These are phyloP conservation scores for Ochetophila trinervis DNA, from an alignment of 306 rosid genomes.

Conservation along the genomic window DNA sequence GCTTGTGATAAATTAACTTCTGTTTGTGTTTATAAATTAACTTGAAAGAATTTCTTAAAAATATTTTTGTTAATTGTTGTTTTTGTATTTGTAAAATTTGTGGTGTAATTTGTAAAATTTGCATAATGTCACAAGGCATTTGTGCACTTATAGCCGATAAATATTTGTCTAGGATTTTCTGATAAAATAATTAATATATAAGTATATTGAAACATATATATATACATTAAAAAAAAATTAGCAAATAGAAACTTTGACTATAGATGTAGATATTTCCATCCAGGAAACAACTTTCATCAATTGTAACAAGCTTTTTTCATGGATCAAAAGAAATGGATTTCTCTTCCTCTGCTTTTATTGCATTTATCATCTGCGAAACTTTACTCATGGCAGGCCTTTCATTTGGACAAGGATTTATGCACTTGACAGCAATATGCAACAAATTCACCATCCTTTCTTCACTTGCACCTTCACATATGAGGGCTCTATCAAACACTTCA, in stretches of 20 bases:
- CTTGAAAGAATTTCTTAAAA: too few relatives aligned
- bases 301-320: constrained; percentile 3
- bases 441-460: constrained; percentile 73
- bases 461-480: constrained; percentile 48
- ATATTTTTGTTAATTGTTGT: too few relatives aligned
- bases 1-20: too few relatives aligned
- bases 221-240: constrained; percentile 5
- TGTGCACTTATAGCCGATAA: too few relatives aligned
- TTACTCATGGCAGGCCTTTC: constrained; percentile 50
- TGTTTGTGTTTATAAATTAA: too few relatives aligned
- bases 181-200: too few relatives aligned
- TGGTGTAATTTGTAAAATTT: too few relatives aligned
- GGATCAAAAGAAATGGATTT: constrained; percentile 43
- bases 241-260: background rate
- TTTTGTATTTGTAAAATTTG: too few relatives aligned
- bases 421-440: constrained; percentile 58
- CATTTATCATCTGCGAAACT: constrained; percentile 41
- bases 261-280: background rate
- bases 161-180: too few relatives aligned
- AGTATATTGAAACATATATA: too few relatives aligned
- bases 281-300: background rate
- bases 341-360: constrained; percentile 54
- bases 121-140: too few relatives aligned
- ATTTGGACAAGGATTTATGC: constrained; percentile 43
- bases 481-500: constrained; percentile 53